These are phyloP conservation scores for Sparassis latifolia DNA, from an alignment of 1,284 basidiomycete genomes.

Conservation along the genomic window DNA sequence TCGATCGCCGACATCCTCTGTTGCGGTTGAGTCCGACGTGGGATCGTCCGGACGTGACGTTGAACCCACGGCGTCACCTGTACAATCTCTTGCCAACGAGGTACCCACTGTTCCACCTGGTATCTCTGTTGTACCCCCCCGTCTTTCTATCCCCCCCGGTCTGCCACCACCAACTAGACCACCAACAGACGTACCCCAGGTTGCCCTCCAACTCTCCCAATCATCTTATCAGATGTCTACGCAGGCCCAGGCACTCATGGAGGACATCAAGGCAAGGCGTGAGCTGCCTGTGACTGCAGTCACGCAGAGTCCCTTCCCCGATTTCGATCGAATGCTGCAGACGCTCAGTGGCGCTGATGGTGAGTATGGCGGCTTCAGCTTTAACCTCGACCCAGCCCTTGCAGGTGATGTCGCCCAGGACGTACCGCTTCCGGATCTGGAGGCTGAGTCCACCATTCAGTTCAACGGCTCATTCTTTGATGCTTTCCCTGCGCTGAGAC, in stretches of 20 bases:
- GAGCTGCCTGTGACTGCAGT: slow-evolving; percentile 46
- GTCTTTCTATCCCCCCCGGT: slow-evolving; percentile 63
- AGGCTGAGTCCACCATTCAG: slow-evolving; percentile 44
- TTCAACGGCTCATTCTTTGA: slow-evolving; percentile 59
- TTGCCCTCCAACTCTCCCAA: slow-evolving; percentile 48
- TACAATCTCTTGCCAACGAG: slow-evolving; percentile 35
- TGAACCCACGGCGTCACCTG: slow-evolving; percentile 39
- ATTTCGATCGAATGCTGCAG: slow-evolving; percentile 76
- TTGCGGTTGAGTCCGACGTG: slow-evolving; percentile 31
- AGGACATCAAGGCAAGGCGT: slow-evolving; percentile 75
- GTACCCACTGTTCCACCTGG: slow-evolving; percentile 33
- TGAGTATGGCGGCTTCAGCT: slow-evolving; percentile 65
- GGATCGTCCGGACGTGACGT: slow-evolving; percentile 27
- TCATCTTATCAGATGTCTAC: slow-evolving; percentile 83
- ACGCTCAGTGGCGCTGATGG: slow-evolving; percentile 54
- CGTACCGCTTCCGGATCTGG: slow-evolving; percentile 45
- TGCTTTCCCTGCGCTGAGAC: slow-evolving; percentile 55
- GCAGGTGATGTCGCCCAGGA: slow-evolving; percentile 43
- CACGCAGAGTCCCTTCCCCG: slow-evolving; percentile 78
- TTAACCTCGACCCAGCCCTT: slow-evolving; percentile 74
- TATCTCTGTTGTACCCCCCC: slow-evolving; percentile 42
- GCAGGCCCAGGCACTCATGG: slow-evolving; percentile 76
- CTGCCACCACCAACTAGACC: slow-evolving; percentile 48
- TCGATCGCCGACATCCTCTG: slow-evolving; percentile 44
- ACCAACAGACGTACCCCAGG: slow-evolving; percentile 45